These are phyloP conservation scores for Cercospora berteroae DNA, from an alignment of 2,329 filamentous ascomycete genomes.

Conservation along the genomic window DNA sequence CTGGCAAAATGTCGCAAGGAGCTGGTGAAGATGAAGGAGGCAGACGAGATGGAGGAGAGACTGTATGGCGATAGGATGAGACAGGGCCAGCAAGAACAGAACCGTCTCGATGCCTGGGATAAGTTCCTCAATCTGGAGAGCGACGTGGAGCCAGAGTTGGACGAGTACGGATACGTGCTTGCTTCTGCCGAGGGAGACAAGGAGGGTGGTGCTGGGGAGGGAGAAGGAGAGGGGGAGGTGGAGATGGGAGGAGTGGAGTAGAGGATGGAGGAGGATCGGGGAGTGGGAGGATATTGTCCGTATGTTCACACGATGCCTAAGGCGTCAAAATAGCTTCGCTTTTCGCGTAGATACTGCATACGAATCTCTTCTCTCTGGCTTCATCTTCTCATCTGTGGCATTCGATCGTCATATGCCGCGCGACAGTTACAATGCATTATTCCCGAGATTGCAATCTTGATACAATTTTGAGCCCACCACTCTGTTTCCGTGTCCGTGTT, in stretches of 20 bases:
- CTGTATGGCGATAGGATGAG: neutral
- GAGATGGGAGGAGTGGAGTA: neutral
- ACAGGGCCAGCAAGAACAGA: neutral
- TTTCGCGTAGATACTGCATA: neutral
- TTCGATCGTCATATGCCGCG: neutral
- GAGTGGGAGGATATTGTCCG: neutral
- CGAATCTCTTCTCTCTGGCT: neutral
- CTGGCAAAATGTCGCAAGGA: neutral
- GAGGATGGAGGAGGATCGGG: neutral
- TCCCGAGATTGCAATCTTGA: neutral
- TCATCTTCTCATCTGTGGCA: neutral
- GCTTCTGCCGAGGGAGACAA: neutral
- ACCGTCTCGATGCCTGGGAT: neutral
- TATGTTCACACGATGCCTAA: neutral
- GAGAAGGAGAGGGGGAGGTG: neutral
- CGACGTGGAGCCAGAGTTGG: neutral
- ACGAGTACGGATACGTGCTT: neutral
- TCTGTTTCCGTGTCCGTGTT: neutral
- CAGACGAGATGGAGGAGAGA: neutral
- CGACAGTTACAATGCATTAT: neutral
- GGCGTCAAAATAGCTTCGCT: neutral
- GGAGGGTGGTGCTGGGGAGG: neutral
- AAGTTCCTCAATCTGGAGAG: neutral
- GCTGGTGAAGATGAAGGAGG: neutral
- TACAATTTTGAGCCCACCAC: neutral